phyloP scores from a whole-genome alignment of 768 basidiomycete genomes.

The Lepiota brunneoincarnata region DNA sequence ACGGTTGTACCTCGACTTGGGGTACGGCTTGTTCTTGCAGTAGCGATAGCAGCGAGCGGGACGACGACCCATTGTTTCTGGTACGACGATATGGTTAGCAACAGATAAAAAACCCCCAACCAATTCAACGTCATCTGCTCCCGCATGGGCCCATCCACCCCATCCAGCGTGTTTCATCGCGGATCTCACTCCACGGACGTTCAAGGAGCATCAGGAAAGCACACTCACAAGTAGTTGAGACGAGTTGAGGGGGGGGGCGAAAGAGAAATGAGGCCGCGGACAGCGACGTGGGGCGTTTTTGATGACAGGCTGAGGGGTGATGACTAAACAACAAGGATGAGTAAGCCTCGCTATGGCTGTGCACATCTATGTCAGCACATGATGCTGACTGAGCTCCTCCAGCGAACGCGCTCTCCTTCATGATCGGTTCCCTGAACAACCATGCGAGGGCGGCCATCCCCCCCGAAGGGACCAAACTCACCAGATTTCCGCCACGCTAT shows the following conservation, averaged over 20 bases:
- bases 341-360: constrained; percentile 8
- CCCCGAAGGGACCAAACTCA: no score
- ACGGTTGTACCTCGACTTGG: constrained; percentile 94
- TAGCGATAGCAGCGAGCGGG: constrained; percentile 98
- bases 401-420: no score
- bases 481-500: no score
- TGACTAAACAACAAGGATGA: constrained; percentile 4
- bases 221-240: constrained; percentile 22
- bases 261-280: not conserved
- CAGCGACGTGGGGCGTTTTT: constrained; percentile 1
- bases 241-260: constrained; percentile 6
- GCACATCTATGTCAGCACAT: not conserved
- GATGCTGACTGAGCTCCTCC: not conserved
- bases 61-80: constrained; percentile 83
- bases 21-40: constrained; percentile 99
- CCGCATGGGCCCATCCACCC: constrained; percentile 9
- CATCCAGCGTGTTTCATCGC: constrained; percentile 1
- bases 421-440: no score
- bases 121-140: constrained; percentile 13
- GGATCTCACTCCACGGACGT: not conserved
- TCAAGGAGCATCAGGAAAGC: not conserved
- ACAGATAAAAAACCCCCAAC: not conserved
- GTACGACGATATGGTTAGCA: constrained; percentile 6
- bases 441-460: no score
- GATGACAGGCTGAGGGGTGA: not conserved